Base-by-base conservation (phyloP, 768 basidiomycete genomes). In the Lentinula detonsa region DNA sequence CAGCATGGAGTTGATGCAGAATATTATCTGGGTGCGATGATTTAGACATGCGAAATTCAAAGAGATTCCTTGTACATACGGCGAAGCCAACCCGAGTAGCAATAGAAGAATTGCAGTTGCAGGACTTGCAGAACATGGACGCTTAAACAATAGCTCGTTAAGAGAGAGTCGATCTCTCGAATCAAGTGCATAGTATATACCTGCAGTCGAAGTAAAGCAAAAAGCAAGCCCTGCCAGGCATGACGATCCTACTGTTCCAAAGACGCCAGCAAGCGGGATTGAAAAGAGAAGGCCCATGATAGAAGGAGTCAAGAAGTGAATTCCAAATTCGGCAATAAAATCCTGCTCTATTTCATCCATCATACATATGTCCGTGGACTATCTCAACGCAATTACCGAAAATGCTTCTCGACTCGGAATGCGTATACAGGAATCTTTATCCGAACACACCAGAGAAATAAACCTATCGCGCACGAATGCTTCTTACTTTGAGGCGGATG, bases 61-160 rank as follows among this genome's bases (percentile, higher is more conserved):
- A 21, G 11, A 34, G 23, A n/a, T 21, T 40, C 28, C 18, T 2
- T 35, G 18, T 23, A 72, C 89, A 62, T 71, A 93, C 94, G 15
- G 93, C 94, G 74, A 95, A 97, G 37, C 95, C 95, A 61, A 98
- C 88, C 69, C 95, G 88, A 48, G 95, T 98, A 0, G 97, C 97
- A 66, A 99, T 98, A 0, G 94, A 96, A 8, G 94, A 96, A 71
- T 98, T 98, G 77, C 97, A 99, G 71, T 98, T 98, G 75, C 96
- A 99, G 35, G 91, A 94, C 79, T 97, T 98, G 83, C 88, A 95
- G 77, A 97, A 93, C 85, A 96, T 94, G 39, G 92, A 94, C 3
- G 95, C 95, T 87, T 8, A 21, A 21, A 23, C 23, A 16, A 39
- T 21, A 9, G 21, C 7, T 48, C 74, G 67, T 65, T 65, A 57